These are phyloP conservation scores for Amanita pseudoporphyria DNA, from an alignment of 768 basidiomycete species.

Conservation along the genomic window DNA sequence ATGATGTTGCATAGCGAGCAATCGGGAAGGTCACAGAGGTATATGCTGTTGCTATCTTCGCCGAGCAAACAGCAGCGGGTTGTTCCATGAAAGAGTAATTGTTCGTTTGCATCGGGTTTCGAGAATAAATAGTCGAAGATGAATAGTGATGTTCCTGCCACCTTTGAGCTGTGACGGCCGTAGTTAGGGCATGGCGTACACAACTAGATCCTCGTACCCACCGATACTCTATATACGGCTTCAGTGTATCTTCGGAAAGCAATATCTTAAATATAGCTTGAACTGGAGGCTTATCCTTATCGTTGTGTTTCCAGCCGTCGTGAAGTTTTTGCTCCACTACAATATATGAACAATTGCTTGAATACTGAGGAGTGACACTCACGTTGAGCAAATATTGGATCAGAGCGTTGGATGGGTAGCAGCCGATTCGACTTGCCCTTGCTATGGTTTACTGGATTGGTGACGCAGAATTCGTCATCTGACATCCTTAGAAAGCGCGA, in stretches of 20 bases:
- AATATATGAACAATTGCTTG: not conserved
- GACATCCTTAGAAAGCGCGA: conserved; percentile 17
- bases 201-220: conserved; percentile 13
- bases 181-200: not conserved
- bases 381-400: conserved; percentile 32
- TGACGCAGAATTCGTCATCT: conserved; percentile 32
- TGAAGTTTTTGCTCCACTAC: conserved; percentile 41
- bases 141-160: not conserved
- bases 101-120: conserved; percentile 36
- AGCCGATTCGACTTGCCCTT: conserved; percentile 34
- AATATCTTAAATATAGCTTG: conserved; percentile 44
- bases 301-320: conserved; percentile 47
- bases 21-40: conserved; percentile 38
- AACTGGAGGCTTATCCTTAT: conserved; percentile 39
- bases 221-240: conserved; percentile 39
- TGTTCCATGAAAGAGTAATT: conserved; percentile 62
- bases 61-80: conserved; percentile 46
- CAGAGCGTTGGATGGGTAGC: conserved; percentile 24
- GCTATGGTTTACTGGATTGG: conserved; percentile 31
- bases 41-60: conserved; percentile 36
- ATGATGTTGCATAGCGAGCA: conserved; percentile 52
- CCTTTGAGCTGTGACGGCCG: not conserved
- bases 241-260: conserved; percentile 31
- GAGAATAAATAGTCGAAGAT: conserved; percentile 7
- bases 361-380: conserved; percentile 11